Percentiles rank a stretch among this genome's conserved stretches.
These are phyloP conservation scores for Talaromyces islandicus DNA, from an alignment of 2,329 filamentous ascomycete genomes.

Conservation along the genomic window DNA sequence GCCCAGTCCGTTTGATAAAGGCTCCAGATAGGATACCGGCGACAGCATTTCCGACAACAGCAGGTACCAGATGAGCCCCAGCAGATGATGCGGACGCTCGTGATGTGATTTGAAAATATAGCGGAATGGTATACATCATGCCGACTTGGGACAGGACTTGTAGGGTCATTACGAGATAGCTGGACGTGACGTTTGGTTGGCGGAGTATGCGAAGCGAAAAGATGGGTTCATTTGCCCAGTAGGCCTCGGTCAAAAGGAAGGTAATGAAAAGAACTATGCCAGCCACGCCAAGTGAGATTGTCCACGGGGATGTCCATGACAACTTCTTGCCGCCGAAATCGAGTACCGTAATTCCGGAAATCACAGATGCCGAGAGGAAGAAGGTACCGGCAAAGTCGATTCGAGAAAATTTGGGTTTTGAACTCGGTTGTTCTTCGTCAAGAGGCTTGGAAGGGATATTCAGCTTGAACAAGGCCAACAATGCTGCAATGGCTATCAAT, in stretches of 20 bases:
- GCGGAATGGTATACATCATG: constrained; percentile 60
- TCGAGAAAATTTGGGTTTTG: constrained; percentile 38
- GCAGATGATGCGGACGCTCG: constrained; percentile 54
- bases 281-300: constrained; percentile 15
- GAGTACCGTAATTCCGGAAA: constrained; percentile 41
- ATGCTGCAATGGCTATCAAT: constrained; percentile 45
- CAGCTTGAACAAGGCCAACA: constrained; percentile 42
- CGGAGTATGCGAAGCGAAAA: constrained; percentile 30
- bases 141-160: constrained; percentile 56
- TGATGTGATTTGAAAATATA: constrained; percentile 64
- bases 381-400: constrained; percentile 56
- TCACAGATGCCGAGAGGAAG: constrained; percentile 40
- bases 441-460: constrained; percentile 15
- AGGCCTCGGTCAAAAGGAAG: constrained; percentile 27
- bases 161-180: constrained; percentile 41
- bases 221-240: constrained; percentile 28
- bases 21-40: constrained; percentile 57
- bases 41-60: constrained; percentile 59
- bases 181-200: constrained; percentile 22
- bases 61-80: constrained; percentile 58
- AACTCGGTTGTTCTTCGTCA: background rate
- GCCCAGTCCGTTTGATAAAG: constrained; percentile 53
- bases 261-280: constrained; percentile 6
- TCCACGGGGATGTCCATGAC: constrained; percentile 22
- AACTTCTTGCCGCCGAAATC: constrained; percentile 44